phyloP scores from a whole-genome alignment of 179 eudicot species.

The Pouteria campechiana region DNA sequence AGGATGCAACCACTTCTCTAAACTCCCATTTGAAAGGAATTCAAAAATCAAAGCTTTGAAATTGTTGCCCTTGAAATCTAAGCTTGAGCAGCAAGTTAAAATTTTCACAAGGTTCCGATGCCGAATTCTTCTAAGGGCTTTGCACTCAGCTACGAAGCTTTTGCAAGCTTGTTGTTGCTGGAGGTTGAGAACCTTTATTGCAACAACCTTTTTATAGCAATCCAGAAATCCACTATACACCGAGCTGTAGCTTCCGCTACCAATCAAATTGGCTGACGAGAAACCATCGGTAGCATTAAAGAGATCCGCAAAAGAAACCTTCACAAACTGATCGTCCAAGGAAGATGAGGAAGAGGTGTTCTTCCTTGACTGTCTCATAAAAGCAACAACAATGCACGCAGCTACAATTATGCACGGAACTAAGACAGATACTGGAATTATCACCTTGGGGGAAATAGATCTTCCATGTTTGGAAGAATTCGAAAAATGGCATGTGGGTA shows the following conservation, averaged over 20 bases:
- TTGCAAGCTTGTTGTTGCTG: slow-evolving; percentile 10
- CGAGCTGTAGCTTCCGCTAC: slow-evolving; percentile 17
- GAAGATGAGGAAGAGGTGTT: background rate
- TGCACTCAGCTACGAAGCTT: slow-evolving; percentile 20
- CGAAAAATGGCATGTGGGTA: too few relatives aligned
- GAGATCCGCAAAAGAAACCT: slow-evolving; percentile 14
- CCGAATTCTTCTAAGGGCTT: slow-evolving; percentile 10
- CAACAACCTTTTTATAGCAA: slow-evolving; percentile 3
- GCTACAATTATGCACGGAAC: too few relatives aligned
- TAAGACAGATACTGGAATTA: too few relatives aligned
- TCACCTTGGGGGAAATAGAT: too few relatives aligned
- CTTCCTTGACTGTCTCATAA: too few relatives aligned
- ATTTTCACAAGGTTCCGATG: slow-evolving; percentile 17
- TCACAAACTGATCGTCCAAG: background rate
- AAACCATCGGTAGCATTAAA: slow-evolving; percentile 16
- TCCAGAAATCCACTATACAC: slow-evolving; percentile 13
- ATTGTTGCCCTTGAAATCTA: slow-evolving; percentile 12
- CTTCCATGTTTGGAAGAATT: too few relatives aligned
- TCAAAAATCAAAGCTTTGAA: slow-evolving; percentile 22
- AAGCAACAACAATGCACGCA: too few relatives aligned
- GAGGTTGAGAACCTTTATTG: slow-evolving; percentile 23
- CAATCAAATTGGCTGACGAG: slow-evolving; percentile 13
- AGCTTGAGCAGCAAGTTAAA: slow-evolving; percentile 15
- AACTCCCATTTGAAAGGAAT: slow-evolving; percentile 19
- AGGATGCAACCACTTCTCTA: slow-evolving; percentile 20